phyloP scores from a whole-genome alignment of 495 filamentous ascomycete species.

The Penicillium dipodomyicola region DNA sequence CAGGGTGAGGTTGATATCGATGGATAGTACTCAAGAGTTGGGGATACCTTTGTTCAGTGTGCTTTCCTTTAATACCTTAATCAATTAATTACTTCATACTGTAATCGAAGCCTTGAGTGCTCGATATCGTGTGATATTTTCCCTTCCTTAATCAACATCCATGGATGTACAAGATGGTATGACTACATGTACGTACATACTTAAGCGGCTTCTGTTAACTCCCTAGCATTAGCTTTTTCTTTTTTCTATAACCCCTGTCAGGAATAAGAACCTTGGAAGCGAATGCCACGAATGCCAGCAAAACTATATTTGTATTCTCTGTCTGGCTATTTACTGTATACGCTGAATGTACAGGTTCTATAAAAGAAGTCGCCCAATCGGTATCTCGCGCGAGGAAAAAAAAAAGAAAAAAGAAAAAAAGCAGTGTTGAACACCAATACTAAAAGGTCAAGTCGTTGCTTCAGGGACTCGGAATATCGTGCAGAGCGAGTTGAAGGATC shows the following conservation, averaged over 20 bases:
- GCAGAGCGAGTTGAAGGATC: background rate
- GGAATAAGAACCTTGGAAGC: background rate
- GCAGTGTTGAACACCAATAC: constrained; percentile 8
- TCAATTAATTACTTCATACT: background rate
- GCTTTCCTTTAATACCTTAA: background rate
- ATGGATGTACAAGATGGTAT: too few relatives aligned
- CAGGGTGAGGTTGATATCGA: background rate
- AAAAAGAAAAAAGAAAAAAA: too few relatives aligned
- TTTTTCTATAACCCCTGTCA: too few relatives aligned
- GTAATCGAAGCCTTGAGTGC: background rate
- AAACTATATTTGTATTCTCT: constrained; percentile 3
- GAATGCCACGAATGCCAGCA: background rate
- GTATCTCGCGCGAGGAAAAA: constrained; percentile 13
- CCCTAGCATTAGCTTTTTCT: too few relatives aligned
- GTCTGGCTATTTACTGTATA: constrained; percentile 4
- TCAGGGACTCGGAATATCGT: background rate
- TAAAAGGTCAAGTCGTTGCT: background rate
- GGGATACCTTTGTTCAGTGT: background rate
- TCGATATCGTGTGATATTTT: background rate
- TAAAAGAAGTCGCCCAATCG: background rate
- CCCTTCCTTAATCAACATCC: too few relatives aligned
- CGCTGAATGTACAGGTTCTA: background rate
- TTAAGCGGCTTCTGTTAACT: too few relatives aligned
- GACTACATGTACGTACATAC: too few relatives aligned
- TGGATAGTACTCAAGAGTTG: background rate